Evolutionary conservation across 2,329 filamentous ascomycete genomes (phyloP).

Genomic region (Aspergillus tubingensis): DNA sequence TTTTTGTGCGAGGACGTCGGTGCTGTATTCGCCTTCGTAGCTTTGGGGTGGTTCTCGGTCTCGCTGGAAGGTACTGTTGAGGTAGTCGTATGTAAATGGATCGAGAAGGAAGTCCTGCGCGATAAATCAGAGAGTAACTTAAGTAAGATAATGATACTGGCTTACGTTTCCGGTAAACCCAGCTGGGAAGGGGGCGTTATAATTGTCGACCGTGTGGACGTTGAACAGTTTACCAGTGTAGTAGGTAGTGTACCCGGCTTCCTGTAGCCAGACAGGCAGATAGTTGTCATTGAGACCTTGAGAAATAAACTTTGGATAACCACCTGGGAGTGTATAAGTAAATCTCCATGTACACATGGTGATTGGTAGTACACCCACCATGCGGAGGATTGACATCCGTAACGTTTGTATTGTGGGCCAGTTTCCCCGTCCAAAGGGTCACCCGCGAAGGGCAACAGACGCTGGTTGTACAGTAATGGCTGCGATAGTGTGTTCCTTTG

Average conservation of each 20-base stretch:
- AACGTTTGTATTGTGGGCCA: slow-evolving; percentile 69
- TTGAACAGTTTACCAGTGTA: slow-evolving; percentile 60
- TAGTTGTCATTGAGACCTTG: slow-evolving; percentile 54
- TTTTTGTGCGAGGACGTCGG: slow-evolving; percentile 60
- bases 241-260: slow-evolving; percentile 55
- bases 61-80: slow-evolving; percentile 62
- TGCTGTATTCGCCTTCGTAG: slow-evolving; percentile 55
- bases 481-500: slow-evolving; percentile 59
- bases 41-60: slow-evolving; percentile 57
- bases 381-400: slow-evolving; percentile 49
- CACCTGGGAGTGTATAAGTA: slow-evolving; percentile 22
- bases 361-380: slow-evolving; percentile 10
- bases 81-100: slow-evolving; percentile 62
- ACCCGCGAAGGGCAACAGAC: slow-evolving; percentile 68
- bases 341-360: not conserved
- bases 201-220: slow-evolving; percentile 52
- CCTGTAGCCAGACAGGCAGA: slow-evolving; percentile 55
- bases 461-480: slow-evolving; percentile 63
- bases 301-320: slow-evolving; percentile 55
- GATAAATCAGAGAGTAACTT: not conserved
- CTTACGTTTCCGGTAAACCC: slow-evolving; percentile 31
- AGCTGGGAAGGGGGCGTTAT: slow-evolving; percentile 41
- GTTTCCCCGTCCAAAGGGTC: slow-evolving; percentile 63
- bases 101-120: slow-evolving; percentile 40
- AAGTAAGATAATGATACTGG: too few species aligned